These are phyloP conservation scores for Ogataea henricii DNA, from an alignment of 805 yeast species.

Conservation along the genomic window DNA sequence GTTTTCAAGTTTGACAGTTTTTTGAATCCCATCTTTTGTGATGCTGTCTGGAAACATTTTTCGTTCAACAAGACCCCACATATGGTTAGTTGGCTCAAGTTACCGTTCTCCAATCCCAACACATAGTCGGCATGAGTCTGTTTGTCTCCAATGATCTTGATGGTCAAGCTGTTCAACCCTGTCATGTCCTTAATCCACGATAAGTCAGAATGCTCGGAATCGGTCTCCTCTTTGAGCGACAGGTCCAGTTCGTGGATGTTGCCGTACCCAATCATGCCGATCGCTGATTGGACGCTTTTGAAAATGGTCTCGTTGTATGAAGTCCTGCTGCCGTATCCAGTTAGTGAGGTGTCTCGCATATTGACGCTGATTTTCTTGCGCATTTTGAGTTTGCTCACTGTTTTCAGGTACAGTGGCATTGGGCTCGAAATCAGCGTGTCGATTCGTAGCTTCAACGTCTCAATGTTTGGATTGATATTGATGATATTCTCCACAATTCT, in stretches of 20 bases:
- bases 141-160: constrained; percentile 19
- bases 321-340: constrained; percentile 4
- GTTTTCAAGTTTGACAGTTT: constrained; percentile 12
- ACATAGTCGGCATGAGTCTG: constrained; percentile 14
- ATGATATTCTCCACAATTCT: constrained; percentile 20
- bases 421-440: constrained; percentile 22
- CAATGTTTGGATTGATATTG: constrained; percentile 16
- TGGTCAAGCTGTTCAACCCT: constrained; percentile 13
- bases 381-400: constrained; percentile 18
- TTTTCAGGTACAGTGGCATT: constrained; percentile 17
- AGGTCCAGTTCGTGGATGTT: constrained; percentile 21
- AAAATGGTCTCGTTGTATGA: constrained; percentile 9
- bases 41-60: neutral
- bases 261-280: constrained; percentile 13
- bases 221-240: constrained; percentile 19
- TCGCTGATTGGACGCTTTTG: constrained; percentile 17
- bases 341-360: constrained; percentile 14
- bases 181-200: constrained; percentile 18
- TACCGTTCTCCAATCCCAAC: constrained; percentile 12
- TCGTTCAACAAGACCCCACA: constrained; percentile 15
- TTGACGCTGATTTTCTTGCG: constrained; percentile 20
- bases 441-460: constrained; percentile 17
- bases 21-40: constrained; percentile 6
- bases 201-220: constrained; percentile 12
- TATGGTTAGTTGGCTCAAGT: constrained; percentile 10